phyloP scores from a whole-genome alignment of 2,329 filamentous ascomycete species.

The Sclerotinia minor region DNA sequence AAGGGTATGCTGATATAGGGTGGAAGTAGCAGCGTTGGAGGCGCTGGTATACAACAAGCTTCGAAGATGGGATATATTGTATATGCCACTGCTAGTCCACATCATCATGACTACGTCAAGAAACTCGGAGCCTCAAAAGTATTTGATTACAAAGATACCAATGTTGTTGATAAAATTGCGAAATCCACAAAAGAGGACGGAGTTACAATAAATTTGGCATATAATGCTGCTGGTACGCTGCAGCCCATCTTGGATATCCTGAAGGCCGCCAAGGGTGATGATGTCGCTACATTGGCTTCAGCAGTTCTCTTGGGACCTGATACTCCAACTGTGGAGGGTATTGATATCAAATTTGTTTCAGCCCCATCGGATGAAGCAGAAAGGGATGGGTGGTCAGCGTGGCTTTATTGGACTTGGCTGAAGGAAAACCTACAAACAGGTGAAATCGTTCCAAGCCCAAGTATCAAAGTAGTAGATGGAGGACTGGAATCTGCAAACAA shows the following conservation, averaged over 20 bases:
- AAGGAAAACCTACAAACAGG: constrained; percentile 32
- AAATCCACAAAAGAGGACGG: constrained; percentile 29
- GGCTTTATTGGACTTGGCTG: constrained; percentile 34
- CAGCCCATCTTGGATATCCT: constrained; percentile 52
- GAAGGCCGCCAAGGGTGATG: constrained; percentile 51
- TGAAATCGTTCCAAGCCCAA: constrained; percentile 43
- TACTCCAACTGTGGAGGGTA: constrained; percentile 1
- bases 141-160: constrained; percentile 31
- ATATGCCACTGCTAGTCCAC: constrained; percentile 40
- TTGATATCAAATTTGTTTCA: constrained; percentile 42
- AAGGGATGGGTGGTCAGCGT: constrained; percentile 32
- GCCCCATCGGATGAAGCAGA: constrained; percentile 51
- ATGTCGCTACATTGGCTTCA: constrained; percentile 50
- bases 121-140: constrained; percentile 28
- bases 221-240: constrained; percentile 21
- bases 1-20: constrained; percentile 37
- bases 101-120: constrained; percentile 33
- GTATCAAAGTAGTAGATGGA: constrained; percentile 45
- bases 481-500: constrained; percentile 41
- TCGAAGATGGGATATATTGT: constrained; percentile 46
- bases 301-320: constrained; percentile 58
- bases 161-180: constrained; percentile 37
- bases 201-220: constrained; percentile 19
- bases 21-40: constrained; percentile 30
- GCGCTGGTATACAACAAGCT: constrained; percentile 47